Evolutionary conservation across 208 protist species (phyloP), one percentile per base, ranked within the genome.

Genomic region (Trypanosoma vivax): DNA sequence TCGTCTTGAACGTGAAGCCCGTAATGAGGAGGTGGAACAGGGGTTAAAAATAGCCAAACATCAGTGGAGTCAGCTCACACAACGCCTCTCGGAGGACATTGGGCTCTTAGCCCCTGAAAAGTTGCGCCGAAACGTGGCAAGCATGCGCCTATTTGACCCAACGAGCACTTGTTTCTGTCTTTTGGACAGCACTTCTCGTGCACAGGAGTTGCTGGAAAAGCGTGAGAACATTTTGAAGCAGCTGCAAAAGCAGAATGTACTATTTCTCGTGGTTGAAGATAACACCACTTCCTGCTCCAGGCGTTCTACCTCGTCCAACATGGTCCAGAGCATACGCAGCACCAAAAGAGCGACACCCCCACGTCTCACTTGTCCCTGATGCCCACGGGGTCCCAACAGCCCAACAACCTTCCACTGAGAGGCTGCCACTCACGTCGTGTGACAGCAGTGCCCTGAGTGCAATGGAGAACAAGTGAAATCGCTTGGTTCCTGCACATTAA

Each of bases 121-220:
- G 14, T 29, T 40, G 33, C 53, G 46, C 1, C 29, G 23, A 14
- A 33, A 19, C 2, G 13, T 68, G 7, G 4, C 35, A 4, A 30
- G 11, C 13, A 50, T 52, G 42, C 40, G 25, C 31, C 33, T 61
- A 28, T 61, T 61, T 27, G 45, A 52, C 37, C 19, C 25, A 16
- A 21, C 14, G 4, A 50, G 14, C 16, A 39, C 25, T 33, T 30
- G 27, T 28, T n/a, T 58, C 34, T 38, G 28, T 27, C 28, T 24
- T 38, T 27, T 11, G n/a, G 38, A 35, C 11, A 34, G 35, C 38
- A 45, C 2, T 24, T 6, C 30, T 21, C 43, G 43, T 9, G 25
- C 24, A n/a, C 5, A 3, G 6, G 43, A 50, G 25, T 21, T 50
- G 6, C 9, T 50, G 6, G 14, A 18, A 33, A 33, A 33, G 13